Conservation (phyloP, 371 early-diverging fungal species). For the Actinomortierella wolfii region DNA sequence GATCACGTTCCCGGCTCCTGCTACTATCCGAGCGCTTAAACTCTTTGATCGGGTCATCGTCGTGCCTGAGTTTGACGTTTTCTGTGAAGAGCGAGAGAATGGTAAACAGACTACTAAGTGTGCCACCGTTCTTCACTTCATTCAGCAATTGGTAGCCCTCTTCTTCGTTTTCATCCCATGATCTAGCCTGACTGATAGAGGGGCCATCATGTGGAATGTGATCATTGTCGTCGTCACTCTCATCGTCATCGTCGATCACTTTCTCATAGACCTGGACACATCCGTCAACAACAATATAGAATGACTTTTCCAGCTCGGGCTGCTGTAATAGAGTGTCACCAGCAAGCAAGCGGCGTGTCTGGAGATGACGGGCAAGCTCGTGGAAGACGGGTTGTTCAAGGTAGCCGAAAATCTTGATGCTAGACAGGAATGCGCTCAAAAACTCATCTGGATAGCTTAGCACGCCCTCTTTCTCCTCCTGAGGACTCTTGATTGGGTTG, state of each 20-base stretch:
- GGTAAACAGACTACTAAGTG: constrained; percentile 90
- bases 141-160: constrained; percentile 80
- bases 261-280: constrained; percentile 83
- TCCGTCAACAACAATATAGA: constrained; percentile 96
- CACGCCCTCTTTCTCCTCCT: constrained; percentile 45
- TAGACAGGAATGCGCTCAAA: constrained; percentile 80
- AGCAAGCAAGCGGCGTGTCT: constrained; percentile 83
- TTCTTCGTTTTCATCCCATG: constrained; percentile 40
- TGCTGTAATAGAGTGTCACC: constrained; percentile 86
- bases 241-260: constrained; percentile 46
- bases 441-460: constrained; percentile 81
- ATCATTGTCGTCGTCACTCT: constrained; percentile 27
- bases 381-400: constrained; percentile 95
- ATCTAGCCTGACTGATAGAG: constrained; percentile 5
- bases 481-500: constrained; percentile 63
- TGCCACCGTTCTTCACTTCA: constrained; percentile 89
- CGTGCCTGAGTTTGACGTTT: constrained; percentile 64
- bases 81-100: constrained; percentile 92
- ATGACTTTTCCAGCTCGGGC: constrained; percentile 76
- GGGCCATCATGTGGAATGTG: constrained; percentile 11
- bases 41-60: constrained; percentile 51
- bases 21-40: constrained; percentile 40
- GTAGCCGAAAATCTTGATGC: constrained; percentile 97
- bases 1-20: background rate
- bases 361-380: constrained; percentile 87